These are phyloP conservation scores for Boletus rubropictus DNA, from an alignment of 768 basidiomycete species.

Conservation along the genomic window DNA sequence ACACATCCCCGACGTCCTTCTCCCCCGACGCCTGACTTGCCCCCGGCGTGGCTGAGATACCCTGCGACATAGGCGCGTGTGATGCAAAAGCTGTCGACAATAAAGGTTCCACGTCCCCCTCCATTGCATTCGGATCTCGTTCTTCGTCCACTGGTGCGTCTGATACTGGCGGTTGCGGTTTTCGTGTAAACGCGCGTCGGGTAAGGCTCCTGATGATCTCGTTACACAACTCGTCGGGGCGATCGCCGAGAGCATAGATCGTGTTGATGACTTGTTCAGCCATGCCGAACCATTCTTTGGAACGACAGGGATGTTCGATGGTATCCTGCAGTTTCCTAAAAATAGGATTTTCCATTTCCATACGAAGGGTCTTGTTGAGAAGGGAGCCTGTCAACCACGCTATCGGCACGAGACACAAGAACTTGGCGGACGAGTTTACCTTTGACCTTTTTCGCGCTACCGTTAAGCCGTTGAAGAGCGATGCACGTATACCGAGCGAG, in stretches of 20 bases:
- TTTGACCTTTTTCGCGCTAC: conserved; percentile 96
- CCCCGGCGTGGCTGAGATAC: conserved; percentile 7
- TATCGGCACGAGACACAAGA: not conserved
- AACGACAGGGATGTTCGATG: conserved; percentile 74
- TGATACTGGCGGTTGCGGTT: conserved; percentile 11
- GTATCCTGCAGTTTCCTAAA: conserved; percentile 78
- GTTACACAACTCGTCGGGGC: conserved; percentile 81
- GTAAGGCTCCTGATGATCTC: conserved; percentile 82
- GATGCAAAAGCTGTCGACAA: conserved; percentile 19
- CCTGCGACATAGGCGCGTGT: conserved; percentile 18
- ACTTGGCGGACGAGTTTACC: conserved; percentile 38
- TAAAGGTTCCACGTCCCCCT: conserved; percentile 35
- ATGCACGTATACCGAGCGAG: conserved; percentile 93
- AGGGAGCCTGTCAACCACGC: conserved; percentile 61
- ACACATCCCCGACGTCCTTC: conserved; percentile 71
- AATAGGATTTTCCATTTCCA: conserved; percentile 82
- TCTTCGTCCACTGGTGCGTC: conserved; percentile 16
- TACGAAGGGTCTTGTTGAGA: conserved; percentile 75
- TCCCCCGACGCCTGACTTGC: conserved; percentile 16
- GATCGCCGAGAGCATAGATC: conserved; percentile 89
- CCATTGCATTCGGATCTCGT: conserved; percentile 48
- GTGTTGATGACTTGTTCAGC: conserved; percentile 97
- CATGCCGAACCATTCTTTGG: conserved; percentile 94
- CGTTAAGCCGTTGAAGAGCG: conserved; percentile 85
- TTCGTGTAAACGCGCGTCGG: conserved; percentile 52